phyloP scores from a whole-genome alignment of 352 stramenopile genomes.

The Phytophthora hybrid region DNA sequence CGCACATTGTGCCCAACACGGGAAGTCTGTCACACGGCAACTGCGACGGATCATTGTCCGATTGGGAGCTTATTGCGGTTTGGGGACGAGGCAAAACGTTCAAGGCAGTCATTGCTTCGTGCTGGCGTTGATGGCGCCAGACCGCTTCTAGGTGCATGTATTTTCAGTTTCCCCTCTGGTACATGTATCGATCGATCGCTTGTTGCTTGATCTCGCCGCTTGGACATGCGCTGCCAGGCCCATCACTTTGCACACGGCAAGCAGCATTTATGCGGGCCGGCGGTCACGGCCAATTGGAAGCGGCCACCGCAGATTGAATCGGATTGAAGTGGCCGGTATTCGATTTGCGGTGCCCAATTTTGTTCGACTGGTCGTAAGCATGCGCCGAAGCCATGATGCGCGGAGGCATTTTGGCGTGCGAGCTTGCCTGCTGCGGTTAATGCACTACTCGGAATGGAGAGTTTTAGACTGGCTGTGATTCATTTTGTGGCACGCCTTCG shows the following conservation, averaged over 20 bases:
- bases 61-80: not conserved
- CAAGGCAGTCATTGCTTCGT: not conserved
- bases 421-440: not conserved
- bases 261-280: constrained; percentile 2
- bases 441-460: not conserved
- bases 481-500: constrained; percentile 16
- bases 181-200: not conserved
- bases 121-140: not conserved
- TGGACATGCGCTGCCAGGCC: constrained; percentile 10
- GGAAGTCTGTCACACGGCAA: not conserved
- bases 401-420: not conserved
- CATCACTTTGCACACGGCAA: not conserved
- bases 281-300: constrained; percentile 22
- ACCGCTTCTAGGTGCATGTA: not conserved
- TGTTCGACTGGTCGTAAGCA: not conserved
- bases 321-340: constrained; percentile 10
- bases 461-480: constrained; percentile 2
- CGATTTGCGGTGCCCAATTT: constrained; percentile 2
- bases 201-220: constrained; percentile 2
- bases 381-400: constrained; percentile 9
- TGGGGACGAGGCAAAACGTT: not conserved
- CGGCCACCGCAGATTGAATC: constrained; percentile 14
- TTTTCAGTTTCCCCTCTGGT: no score
- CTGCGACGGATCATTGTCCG: not conserved
- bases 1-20: not conserved